Evolutionary conservation across 164 flowering plant species (phyloP).

Genomic region (Litsea cubeba): DNA sequence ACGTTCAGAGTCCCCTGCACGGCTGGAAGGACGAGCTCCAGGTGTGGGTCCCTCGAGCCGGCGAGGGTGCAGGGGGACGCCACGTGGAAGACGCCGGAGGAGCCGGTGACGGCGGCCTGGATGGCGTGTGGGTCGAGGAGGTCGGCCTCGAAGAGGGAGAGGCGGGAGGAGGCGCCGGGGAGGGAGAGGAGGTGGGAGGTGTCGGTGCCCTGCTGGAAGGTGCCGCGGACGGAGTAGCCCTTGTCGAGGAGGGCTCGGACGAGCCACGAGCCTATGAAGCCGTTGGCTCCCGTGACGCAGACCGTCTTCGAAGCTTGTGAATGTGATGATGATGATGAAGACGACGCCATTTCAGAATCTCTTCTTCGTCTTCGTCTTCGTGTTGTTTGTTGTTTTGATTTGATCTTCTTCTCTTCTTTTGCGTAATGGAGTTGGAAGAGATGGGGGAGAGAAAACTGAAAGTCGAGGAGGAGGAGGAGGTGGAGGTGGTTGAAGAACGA

Average conservation of each 20-base stretch:
- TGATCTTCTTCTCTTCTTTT: too few relatives aligned
- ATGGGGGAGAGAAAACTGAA: too few relatives aligned
- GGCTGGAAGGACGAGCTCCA: constrained; percentile 63
- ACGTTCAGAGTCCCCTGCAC: constrained; percentile 75
- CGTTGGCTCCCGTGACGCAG: constrained; percentile 84
- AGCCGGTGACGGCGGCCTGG: constrained; percentile 43
- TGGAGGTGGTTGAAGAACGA: too few relatives aligned
- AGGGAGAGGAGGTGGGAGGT: constrained; percentile 50
- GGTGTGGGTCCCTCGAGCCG: constrained; percentile 53
- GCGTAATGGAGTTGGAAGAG: too few relatives aligned
- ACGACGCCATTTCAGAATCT: neutral
- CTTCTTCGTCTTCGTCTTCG: neutral
- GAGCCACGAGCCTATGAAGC: constrained; percentile 82
- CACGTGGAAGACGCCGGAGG: constrained; percentile 73
- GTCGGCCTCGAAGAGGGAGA: constrained; percentile 46
- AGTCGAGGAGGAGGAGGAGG: too few relatives aligned
- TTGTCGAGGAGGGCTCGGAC: constrained; percentile 44
- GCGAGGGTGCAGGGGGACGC: constrained; percentile 81
- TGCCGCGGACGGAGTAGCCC: constrained; percentile 63
- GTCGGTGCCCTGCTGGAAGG: constrained; percentile 50
- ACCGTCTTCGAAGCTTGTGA: constrained; percentile 18
- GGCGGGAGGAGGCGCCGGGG: constrained; percentile 19
- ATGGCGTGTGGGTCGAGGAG: constrained; percentile 47
- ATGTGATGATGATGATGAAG: neutral
- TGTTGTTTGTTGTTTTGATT: too few relatives aligned